Conservation (phyloP, 148 eudicot species). For the Chenopodium formosanum region DNA sequence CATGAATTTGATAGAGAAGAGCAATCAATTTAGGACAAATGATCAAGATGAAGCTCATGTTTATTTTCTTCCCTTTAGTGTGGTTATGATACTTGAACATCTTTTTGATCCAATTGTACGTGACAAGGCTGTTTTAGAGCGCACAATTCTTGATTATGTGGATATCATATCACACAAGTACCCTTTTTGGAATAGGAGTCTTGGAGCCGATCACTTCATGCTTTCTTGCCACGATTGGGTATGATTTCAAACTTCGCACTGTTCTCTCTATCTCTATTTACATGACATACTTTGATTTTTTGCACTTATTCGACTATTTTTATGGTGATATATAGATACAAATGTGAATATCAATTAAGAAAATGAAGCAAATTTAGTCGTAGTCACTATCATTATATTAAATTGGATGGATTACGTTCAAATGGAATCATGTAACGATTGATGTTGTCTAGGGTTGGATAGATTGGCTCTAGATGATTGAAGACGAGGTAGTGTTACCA, state of each 20-base stretch:
- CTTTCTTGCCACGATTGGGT: conserved; percentile 87
- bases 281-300: no score
- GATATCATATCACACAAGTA: conserved; percentile 49
- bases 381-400: not conserved
- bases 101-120: conserved; percentile 49
- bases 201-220: conserved; percentile 81
- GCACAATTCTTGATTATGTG: conserved; percentile 50
- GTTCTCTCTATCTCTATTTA: no score
- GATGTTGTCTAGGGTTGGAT: no score
- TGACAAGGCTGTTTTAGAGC: conserved; percentile 47
- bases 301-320: no score
- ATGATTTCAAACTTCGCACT: not conserved
- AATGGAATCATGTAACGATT: not conserved
- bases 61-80: conserved; percentile 69
- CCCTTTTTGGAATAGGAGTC: conserved; percentile 66
- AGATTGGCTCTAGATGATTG: no score
- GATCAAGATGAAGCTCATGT: conserved; percentile 57
- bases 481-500: no score
- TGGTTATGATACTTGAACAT: conserved; percentile 51
- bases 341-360: no score
- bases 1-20: conserved; percentile 40
- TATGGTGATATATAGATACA: no score
- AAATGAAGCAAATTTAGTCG: no score
- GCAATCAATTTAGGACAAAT: conserved; percentile 32
- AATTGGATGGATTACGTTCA: not conserved